Evolutionary conservation across 1,139 yeast species (phyloP).

Genomic region (Nakaseomyces sp.): DNA sequence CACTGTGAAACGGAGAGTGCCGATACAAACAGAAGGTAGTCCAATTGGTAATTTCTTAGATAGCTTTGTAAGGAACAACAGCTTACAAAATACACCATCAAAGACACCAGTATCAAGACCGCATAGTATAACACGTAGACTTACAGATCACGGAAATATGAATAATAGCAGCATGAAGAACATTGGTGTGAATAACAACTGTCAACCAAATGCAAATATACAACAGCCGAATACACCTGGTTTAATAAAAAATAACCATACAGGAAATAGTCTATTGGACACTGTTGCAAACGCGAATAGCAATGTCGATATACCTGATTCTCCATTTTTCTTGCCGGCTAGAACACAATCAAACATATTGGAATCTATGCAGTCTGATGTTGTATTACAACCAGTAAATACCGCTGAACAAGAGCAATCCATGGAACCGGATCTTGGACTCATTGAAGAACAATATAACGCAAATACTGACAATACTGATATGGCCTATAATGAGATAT

Average conservation of each 20-base stretch:
- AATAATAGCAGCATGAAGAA: neutral
- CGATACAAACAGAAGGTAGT: constrained; percentile 1
- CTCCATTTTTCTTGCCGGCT: constrained; percentile 1
- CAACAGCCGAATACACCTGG: constrained; percentile 3
- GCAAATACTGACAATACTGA: constrained; percentile 1
- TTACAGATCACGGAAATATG: constrained; percentile 2
- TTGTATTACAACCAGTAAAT: neutral
- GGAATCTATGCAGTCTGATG: constrained; percentile 4
- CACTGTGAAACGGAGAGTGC: constrained; percentile 2
- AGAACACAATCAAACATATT: constrained; percentile 4
- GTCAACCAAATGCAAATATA: neutral
- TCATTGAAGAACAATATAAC: constrained; percentile 3
- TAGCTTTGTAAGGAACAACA: neutral
- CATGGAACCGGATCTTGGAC: constrained; percentile 2
- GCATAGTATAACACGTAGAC: constrained; percentile 1
- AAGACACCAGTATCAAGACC: constrained; percentile 3
- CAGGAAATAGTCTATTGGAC: constrained; percentile 1
- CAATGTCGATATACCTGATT: constrained; percentile 2
- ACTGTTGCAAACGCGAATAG: neutral
- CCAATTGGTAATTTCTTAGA: constrained; percentile 5
- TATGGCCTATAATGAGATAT: neutral
- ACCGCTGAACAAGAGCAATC: constrained; percentile 1
- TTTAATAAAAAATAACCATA: neutral
- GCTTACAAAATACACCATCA: neutral
- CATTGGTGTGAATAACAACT: neutral